Base-by-base conservation (phyloP, 2,329 filamentous ascomycete genomes). In the Lecanicillium sp. region DNA sequence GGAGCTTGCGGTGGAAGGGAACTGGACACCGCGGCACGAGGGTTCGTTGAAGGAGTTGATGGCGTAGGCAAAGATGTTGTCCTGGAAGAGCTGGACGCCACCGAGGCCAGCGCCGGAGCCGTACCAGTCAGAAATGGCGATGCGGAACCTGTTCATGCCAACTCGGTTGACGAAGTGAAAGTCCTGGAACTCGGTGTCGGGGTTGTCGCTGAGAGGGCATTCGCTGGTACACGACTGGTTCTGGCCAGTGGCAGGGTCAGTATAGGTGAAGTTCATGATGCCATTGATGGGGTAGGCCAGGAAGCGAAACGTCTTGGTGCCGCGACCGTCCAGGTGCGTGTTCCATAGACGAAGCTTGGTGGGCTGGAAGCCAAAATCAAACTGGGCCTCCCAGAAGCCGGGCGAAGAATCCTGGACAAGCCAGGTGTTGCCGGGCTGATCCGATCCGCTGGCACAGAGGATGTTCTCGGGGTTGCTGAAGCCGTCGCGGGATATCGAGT, bases 251-350 rank as follows among this genome's bases (percentile, higher is more conserved):
- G 57, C 66, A 17, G 84, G 81, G 53, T 97, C 87, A 46, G 81
- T 80, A 51, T 92, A 97, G 28, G 88, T 94, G 54, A 98, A 73
- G 61, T 97, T 96, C 80, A 98, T 86, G 57, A 98, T 96, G 37
- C 92, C 92, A 46, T 85, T 81, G 53, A 90, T 78, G 5, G 90
- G 89, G 42, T 90, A 67, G 14, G 88, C 86, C 17, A 86, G 87
- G 56, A 87, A 94, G 42, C 88, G 79, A 66, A 87, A 98, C 0
- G 83, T 85, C 64, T 86, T 85, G 20, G 89, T 95, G 20, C 92
- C 89, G 47, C 88, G 81, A 37, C 85, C 87, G 51, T 92, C 79
- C 37, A 79, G 72, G 49, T 85, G 79, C 3, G 90, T 92, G 62
- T 98, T 98, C 69, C 84, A 87, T 17, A 98, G 67, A 39, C 87